Conservation (phyloP, 1,284 basidiomycete genomes). For the Ustilago xerochloae region DNA sequence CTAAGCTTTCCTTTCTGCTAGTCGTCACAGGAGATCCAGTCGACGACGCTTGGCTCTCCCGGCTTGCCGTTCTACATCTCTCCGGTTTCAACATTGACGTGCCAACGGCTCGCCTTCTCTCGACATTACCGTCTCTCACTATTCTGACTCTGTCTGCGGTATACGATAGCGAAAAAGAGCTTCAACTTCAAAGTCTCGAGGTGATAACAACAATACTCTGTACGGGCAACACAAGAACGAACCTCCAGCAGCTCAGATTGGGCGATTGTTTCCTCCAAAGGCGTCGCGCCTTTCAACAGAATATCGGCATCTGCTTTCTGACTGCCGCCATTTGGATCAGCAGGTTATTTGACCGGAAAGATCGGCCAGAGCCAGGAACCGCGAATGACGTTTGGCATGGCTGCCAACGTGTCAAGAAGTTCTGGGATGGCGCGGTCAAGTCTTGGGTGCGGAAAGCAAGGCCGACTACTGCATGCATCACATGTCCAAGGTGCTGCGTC, state of each 20-base stretch:
- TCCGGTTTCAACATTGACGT: background rate
- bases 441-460: no score
- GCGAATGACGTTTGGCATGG: background rate
- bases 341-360: background rate
- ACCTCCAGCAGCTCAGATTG: background rate
- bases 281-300: background rate
- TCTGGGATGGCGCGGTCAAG: background rate
- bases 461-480: background rate
- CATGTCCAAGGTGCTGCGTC: constrained; percentile 4
- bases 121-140: background rate
- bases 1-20: background rate
- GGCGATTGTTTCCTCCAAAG: background rate
- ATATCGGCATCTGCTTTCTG: background rate
- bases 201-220: background rate
- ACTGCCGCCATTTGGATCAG: background rate
- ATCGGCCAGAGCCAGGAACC: background rate
- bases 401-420: background rate
- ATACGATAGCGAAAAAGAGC: background rate
- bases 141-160: background rate
- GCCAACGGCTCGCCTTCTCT: background rate
- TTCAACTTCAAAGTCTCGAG: background rate
- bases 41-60: background rate
- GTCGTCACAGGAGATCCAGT: background rate
- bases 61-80: background rate
- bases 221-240: background rate